Evolutionary conservation across 768 basidiomycete species (phyloP).

Genomic region (Trametopsis cervina): DNA sequence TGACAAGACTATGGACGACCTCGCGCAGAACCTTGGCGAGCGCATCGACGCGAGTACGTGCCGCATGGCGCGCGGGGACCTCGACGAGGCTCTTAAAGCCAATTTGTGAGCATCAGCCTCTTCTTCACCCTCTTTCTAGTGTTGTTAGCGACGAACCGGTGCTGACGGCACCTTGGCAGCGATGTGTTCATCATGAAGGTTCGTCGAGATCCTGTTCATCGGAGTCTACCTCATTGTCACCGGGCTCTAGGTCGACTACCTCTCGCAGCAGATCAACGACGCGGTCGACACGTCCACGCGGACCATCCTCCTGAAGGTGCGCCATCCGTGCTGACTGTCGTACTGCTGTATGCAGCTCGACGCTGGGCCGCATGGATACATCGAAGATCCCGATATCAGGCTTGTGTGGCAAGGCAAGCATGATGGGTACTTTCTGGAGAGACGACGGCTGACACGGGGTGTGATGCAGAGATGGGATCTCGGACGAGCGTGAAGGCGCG

Average conservation of each 20-base stretch:
- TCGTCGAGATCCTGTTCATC: background rate
- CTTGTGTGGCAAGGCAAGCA: slow-evolving; percentile 10
- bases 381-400: slow-evolving; percentile 9
- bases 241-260: background rate
- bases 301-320: slow-evolving; percentile 1
- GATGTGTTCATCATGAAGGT: background rate
- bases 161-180: background rate
- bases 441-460: background rate
- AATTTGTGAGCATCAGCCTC: background rate
- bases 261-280: background rate
- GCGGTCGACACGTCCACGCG: slow-evolving; percentile 1
- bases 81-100: background rate
- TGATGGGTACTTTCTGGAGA: background rate
- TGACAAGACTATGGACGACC: slow-evolving; percentile 1
- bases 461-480: slow-evolving; percentile 4
- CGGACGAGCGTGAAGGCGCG: slow-evolving; percentile 8
- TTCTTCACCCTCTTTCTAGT: background rate
- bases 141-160: background rate
- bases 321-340: background rate
- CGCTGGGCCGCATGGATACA: slow-evolving; percentile 8
- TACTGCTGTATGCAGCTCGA: slow-evolving; percentile 3
- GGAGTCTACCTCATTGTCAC: background rate
- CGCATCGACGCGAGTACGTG: background rate
- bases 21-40: slow-evolving; percentile 1
- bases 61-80: background rate